A percentile compares a stretch with the other conserved stretches of the same genome.
These are phyloP conservation scores for Incumbomyces delicatus DNA, from an alignment of 2,329 filamentous ascomycete genomes.

Conservation along the genomic window DNA sequence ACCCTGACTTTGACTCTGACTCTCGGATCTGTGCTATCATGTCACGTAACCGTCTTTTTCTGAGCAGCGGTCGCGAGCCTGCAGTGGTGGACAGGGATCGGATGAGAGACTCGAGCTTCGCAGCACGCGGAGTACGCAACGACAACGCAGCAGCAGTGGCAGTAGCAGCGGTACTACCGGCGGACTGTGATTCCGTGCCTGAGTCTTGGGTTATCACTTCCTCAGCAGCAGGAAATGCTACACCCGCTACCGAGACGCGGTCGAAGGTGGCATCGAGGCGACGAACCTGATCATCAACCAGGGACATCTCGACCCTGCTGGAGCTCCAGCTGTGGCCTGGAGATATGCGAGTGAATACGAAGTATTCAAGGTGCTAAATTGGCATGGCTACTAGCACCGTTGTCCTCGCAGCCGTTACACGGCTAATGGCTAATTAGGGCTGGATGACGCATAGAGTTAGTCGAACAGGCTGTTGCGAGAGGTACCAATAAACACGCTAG, in stretches of 20 bases:
- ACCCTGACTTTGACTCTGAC: neutral
- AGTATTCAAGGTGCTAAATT: no score
- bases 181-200: slow-evolving; percentile 9
- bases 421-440: no score
- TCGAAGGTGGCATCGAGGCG: slow-evolving; percentile 50
- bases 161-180: neutral
- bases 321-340: neutral
- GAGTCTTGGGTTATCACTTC: slow-evolving; percentile 9
- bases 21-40: slow-evolving; percentile 51
- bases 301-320: slow-evolving; percentile 9
- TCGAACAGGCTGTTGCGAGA: no score
- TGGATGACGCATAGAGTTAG: no score
- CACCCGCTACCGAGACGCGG: slow-evolving; percentile 41
- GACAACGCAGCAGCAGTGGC: slow-evolving; percentile 9
- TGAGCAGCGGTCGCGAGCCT: slow-evolving; percentile 53
- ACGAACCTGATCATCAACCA: slow-evolving; percentile 39
- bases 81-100: slow-evolving; percentile 62
- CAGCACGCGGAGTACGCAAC: slow-evolving; percentile 21
- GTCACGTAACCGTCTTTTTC: slow-evolving; percentile 48
- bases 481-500: no score
- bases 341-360: no score
- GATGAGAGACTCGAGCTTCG: slow-evolving; percentile 52
- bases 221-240: slow-evolving; percentile 15
- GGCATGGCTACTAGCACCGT: no score
- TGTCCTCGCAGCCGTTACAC: no score